Evolutionary conservation across 1,284 basidiomycete species (phyloP), one percentile per base, ranked within the genome.

Genomic region (Melanopsichium pennsylvanicum): DNA sequence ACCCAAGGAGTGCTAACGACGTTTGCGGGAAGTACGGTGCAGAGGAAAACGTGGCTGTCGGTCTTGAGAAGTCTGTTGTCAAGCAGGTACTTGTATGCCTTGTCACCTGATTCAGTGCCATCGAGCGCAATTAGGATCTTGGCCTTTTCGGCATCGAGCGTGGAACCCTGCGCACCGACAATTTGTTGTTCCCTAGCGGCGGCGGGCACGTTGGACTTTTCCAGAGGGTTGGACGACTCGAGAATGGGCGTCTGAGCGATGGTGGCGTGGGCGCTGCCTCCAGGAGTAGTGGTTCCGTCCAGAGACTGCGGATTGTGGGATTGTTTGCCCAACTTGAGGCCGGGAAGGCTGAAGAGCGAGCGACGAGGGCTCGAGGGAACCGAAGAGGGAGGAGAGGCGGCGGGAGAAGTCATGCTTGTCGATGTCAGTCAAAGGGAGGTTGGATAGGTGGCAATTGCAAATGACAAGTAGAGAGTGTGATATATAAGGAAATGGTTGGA

Each of bases 141-240:
- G 50, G 67, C 67, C 23, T 42, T 25, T 21, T 63, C 54, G 11
- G 60, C 43, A 10, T 58, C 48, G 33, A 77, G 40, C 9, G 54
- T 60, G 23, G 62, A 58, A 21, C 76, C 75, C 7, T 55, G 44
- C 0, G 66, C 41, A 42, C 77, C 77, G 11, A 79, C 77, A 38
- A 79, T 78, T 23, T 76, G 72, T 57, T 79, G 77, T 38, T 76
- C 68, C 21, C 77, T 64, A 7, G 77, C 77, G 57, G 78, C 76
- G 8, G 67, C 21, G 15, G 75, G 76, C 15, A 78, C 52, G 18
- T 57, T 42, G 4, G 49, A 16, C 44, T 78, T 78, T 47, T 79
- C 77, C 22, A 79, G 56, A 15, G 76, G 77, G 56, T 79, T 79
- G 38, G 61, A 55, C 3, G 69, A 71, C 57, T 79, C 77, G 33